These are phyloP conservation scores for Trypanosoma congolense DNA, from an alignment of 208 protist species.

Conservation along the genomic window DNA sequence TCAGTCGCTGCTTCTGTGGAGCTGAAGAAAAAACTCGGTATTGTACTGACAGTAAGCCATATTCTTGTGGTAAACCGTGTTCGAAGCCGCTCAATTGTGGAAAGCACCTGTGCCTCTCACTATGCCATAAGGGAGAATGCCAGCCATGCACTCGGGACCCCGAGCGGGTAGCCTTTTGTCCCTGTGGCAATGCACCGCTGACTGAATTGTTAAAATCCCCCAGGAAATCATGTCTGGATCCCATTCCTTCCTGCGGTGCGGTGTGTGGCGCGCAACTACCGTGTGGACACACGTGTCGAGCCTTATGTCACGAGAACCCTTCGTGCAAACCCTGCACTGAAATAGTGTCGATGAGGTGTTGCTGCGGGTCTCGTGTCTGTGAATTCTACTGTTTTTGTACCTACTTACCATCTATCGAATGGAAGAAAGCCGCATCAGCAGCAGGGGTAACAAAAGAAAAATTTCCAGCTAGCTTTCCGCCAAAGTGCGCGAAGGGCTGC, in stretches of 20 bases:
- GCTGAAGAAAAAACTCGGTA: conserved; percentile 29
- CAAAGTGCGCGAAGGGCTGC: conserved; percentile 63
- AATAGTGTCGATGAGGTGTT: conserved; percentile 44
- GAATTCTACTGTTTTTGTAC: conserved; percentile 76
- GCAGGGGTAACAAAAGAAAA: conserved; percentile 11
- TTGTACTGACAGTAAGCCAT: conserved; percentile 33
- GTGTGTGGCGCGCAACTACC: conserved; percentile 68
- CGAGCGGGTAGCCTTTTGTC: conserved; percentile 44
- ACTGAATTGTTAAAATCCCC: conserved; percentile 12
- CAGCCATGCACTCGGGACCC: conserved; percentile 55
- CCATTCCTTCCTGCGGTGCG: conserved; percentile 77
- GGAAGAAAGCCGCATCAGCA: conserved; percentile 34
- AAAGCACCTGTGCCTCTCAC: conserved; percentile 64
- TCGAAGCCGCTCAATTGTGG: conserved; percentile 71
- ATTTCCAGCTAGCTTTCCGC: conserved; percentile 35
- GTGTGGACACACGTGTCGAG: conserved; percentile 80
- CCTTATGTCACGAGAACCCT: conserved; percentile 69
- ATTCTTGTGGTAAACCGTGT: conserved; percentile 45
- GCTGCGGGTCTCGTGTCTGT: conserved; percentile 45
- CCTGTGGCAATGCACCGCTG: conserved; percentile 56
- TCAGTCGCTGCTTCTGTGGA: conserved; percentile 88
- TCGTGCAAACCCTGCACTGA: conserved; percentile 77
- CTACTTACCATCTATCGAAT: conserved; percentile 54
- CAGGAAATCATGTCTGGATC: conserved; percentile 71
- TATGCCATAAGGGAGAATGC: conserved; percentile 79